Base-by-base conservation (phyloP, 169 alveolate species). In the Theileria luwenshuni region DNA sequence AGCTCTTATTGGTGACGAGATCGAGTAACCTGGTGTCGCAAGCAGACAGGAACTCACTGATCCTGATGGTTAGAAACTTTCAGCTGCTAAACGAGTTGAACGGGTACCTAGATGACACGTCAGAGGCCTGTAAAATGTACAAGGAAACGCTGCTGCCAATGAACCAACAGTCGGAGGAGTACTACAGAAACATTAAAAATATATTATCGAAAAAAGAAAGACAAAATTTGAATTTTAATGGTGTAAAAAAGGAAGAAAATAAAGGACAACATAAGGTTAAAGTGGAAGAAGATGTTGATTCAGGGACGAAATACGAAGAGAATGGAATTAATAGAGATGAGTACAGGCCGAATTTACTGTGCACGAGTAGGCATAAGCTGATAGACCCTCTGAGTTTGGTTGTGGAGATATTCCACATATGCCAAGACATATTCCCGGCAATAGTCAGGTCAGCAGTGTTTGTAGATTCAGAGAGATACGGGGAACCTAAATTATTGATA, bases 361-460 rank as follows among this genome's bases (percentile, higher is more conserved):
- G 73, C 27, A 81, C 74, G 30, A 33, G 80, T 10, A 19, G 89
- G n/a, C 84, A 81, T 12, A 45, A 51, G 41, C 41, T 74, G 23
- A 58, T 74, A 21, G 89, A 81, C 17, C 89, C 89, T 10, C 62
- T 60, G 41, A 17, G 77, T 15, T 68, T 81, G 47, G 89, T 76
- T 23, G 69, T 74, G 42, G 89, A 81, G 52, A 81, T 81, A 49
- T 73, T 81, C 60, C 60, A 81, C 71, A 43, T 73, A 12, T 81
- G 89, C 45, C 62, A 63, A 62, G 89, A 81, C 45, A 74, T 72
- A 56, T 81, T 81, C 76, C 89, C 89, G 32, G 68, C 89, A 8
- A 74, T 81, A 25, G 85, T 81, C 6, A n/a, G 89, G 45, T 52
- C 89, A 23, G 84, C 89, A 15, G 76, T 81, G 30, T 81, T 74